Evolutionary conservation across 1,284 basidiomycete species (phyloP).

Genomic region (Peniophora sp.): DNA sequence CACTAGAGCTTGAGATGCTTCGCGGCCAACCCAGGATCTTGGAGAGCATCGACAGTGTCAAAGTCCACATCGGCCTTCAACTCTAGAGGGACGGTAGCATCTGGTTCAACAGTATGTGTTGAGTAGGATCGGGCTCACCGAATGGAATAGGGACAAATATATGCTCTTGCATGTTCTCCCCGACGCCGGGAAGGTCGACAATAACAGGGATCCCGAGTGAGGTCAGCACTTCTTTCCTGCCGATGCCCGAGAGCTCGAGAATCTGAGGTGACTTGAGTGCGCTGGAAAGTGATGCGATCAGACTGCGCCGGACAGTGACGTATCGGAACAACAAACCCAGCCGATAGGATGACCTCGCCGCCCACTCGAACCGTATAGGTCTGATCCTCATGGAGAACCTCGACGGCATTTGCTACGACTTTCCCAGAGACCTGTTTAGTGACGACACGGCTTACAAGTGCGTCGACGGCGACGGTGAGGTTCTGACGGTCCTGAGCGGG

Average conservation of each 20-base stretch:
- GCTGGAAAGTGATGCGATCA: constrained; percentile 35
- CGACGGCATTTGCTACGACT: constrained; percentile 21
- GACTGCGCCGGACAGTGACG: constrained; percentile 9
- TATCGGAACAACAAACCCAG: constrained; percentile 12
- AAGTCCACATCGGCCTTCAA: constrained; percentile 3
- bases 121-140: constrained; percentile 13
- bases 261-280: constrained; percentile 28
- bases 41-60: constrained; percentile 12
- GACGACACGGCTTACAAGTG: constrained; percentile 8
- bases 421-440: constrained; percentile 5
- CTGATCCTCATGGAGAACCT: constrained; percentile 17
- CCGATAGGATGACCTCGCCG: constrained; percentile 27
- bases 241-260: constrained; percentile 27
- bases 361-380: constrained; percentile 20
- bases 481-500: constrained; percentile 8
- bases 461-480: constrained; percentile 13
- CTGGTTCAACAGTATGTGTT: neutral
- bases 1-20: constrained; percentile 16
- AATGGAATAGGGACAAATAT: constrained; percentile 15
- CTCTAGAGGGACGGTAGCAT: constrained; percentile 6
- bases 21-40: constrained; percentile 6
- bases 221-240: constrained; percentile 18
- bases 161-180: constrained; percentile 37
- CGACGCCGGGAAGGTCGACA: constrained; percentile 26
- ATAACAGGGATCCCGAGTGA: constrained; percentile 19